phyloP scores from a whole-genome alignment of 805 yeast species.

The Yarrowia alimentaria region DNA sequence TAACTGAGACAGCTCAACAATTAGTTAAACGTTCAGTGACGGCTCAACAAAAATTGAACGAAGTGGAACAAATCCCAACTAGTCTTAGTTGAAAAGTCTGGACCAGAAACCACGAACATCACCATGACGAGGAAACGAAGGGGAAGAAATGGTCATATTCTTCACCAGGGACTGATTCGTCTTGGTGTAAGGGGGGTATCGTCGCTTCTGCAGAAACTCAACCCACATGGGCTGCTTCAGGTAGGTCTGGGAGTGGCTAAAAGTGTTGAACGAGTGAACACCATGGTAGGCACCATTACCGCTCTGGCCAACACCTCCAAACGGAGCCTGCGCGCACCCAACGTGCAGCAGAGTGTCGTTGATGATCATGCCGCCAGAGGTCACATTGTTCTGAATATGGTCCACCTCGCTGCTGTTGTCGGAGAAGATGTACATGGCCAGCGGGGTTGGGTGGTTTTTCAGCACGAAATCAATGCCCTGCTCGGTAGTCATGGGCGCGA shows the following conservation, averaged over 20 bases:
- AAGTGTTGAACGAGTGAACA: slow-evolving; percentile 57
- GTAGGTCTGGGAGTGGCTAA: slow-evolving; percentile 70
- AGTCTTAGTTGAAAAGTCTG: not conserved
- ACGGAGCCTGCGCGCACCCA: slow-evolving; percentile 66
- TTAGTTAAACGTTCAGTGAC: no score
- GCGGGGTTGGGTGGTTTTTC: slow-evolving; percentile 65
- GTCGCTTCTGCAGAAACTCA: slow-evolving; percentile 53
- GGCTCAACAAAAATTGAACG: no score
- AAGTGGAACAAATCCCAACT: no score
- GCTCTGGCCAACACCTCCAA: slow-evolving; percentile 84
- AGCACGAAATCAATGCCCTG: slow-evolving; percentile 41
- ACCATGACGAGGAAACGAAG: not conserved
- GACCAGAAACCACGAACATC: slow-evolving; percentile 18
- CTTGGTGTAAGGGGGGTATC: slow-evolving; percentile 60
- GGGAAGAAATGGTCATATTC: not conserved
- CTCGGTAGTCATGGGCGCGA: slow-evolving; percentile 45
- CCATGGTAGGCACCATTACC: slow-evolving; percentile 87
- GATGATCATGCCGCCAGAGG: slow-evolving; percentile 69
- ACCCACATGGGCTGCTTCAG: slow-evolving; percentile 62
- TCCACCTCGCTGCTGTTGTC: slow-evolving; percentile 49
- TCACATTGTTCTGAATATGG: slow-evolving; percentile 49
- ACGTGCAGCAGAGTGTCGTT: slow-evolving; percentile 74
- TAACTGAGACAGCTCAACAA: no score
- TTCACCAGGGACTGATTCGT: slow-evolving; percentile 3
- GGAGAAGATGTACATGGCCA: slow-evolving; percentile 71